Percentiles rank a stretch among this genome's conserved stretches.
phyloP scores from a whole-genome alignment of 2,329 filamentous ascomycete species.

The Pseudogymnoascus verrucosus region DNA sequence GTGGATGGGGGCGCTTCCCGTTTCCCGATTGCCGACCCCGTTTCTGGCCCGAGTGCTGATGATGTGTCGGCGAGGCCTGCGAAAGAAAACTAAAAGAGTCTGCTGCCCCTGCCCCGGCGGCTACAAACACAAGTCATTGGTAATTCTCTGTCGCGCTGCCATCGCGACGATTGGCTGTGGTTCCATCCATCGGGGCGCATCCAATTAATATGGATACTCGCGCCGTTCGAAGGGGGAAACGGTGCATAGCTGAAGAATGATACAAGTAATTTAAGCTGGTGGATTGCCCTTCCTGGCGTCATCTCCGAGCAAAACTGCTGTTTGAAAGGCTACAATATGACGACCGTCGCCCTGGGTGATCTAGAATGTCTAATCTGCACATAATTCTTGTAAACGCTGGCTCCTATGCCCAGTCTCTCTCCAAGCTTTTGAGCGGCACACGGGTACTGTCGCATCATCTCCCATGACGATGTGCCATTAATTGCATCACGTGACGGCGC shows the following conservation, averaged over 20 bases:
- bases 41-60: constrained; percentile 4
- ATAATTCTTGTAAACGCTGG: neutral
- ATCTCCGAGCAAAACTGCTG: neutral
- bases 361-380: neutral
- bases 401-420: neutral
- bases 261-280: constrained; percentile 1
- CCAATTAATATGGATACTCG: constrained; percentile 2
- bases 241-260: neutral
- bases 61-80: neutral
- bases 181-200: neutral
- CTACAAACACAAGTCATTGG: neutral
- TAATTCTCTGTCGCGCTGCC: neutral
- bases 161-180: neutral
- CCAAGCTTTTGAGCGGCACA: neutral
- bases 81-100: neutral
- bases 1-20: constrained; percentile 4
- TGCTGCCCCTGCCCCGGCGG: neutral
- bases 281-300: neutral
- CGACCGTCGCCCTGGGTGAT: neutral
- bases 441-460: constrained; percentile 2
- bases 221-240: neutral
- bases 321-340: neutral
- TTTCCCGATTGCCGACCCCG: constrained; percentile 3
- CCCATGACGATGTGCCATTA: neutral
- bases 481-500: neutral